Percentiles rank a stretch among this genome's conserved stretches.
Evolutionary conservation across 306 rosid species (phyloP).

Genomic region (Vigna reflexopilosa): DNA sequence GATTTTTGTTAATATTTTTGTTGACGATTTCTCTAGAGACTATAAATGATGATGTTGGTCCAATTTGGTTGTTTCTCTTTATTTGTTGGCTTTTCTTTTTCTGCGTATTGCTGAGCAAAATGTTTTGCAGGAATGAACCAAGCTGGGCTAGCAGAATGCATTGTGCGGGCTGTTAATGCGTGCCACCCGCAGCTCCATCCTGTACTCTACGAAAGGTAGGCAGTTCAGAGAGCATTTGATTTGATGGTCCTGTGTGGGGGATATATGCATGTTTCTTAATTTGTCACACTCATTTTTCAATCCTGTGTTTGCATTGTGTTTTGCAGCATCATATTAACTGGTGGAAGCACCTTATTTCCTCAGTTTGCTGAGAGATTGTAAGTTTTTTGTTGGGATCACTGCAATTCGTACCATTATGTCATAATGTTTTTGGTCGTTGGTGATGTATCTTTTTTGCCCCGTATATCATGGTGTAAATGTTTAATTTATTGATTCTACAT

Average conservation of each 20-base stretch:
- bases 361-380: constrained; percentile 87
- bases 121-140: constrained; percentile 85
- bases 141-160: constrained; percentile 94
- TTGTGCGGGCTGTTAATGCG: constrained; percentile 82
- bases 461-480: background rate
- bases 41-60: constrained; percentile 29
- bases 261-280: constrained; percentile 14
- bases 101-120: constrained; percentile 37
- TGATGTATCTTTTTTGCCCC: background rate
- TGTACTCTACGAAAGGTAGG: constrained; percentile 80
- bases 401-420: background rate
- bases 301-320: constrained; percentile 28
- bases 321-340: constrained; percentile 90
- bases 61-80: constrained; percentile 11
- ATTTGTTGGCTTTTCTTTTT: background rate
- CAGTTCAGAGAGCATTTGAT: constrained; percentile 19
- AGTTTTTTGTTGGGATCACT: constrained; percentile 42
- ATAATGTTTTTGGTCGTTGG: background rate
- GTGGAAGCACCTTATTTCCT: constrained; percentile 91
- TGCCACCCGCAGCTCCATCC: constrained; percentile 92
- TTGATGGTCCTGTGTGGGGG: constrained; percentile 6
- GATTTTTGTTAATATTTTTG: background rate
- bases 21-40: constrained; percentile 21
- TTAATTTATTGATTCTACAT: constrained; percentile 32
- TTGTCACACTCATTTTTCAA: constrained; percentile 10